Evolutionary conservation across 1,284 basidiomycete genomes (phyloP).

Genomic region (Quambalaria eucalypti): DNA sequence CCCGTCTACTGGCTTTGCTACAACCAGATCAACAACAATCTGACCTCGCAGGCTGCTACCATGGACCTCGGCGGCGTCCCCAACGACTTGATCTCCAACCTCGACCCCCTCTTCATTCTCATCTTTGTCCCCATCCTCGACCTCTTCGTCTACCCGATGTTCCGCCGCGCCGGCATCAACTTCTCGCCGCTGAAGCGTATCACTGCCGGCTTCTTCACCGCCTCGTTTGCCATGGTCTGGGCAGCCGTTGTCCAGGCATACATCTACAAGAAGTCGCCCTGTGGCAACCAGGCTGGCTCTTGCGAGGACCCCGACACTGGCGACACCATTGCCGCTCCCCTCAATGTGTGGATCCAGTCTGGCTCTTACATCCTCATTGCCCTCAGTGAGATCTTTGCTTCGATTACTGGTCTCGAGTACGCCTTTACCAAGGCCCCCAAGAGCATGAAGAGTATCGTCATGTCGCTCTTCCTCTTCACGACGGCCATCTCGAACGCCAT

Average conservation of each 20-base stretch:
- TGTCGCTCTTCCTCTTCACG: conserved; percentile 57
- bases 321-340: conserved; percentile 17
- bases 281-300: conserved; percentile 48
- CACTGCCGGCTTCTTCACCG: conserved; percentile 59
- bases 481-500: conserved; percentile 54
- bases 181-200: conserved; percentile 58
- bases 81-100: conserved; percentile 70
- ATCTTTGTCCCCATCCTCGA: conserved; percentile 50
- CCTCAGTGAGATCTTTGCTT: conserved; percentile 63
- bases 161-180: conserved; percentile 59
- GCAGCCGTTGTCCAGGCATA: conserved; percentile 57
- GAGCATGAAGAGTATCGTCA: conserved; percentile 49
- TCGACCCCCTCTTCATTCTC: conserved; percentile 60
- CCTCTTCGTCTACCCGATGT: conserved; percentile 61
- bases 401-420: conserved; percentile 69
- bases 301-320: conserved; percentile 18
- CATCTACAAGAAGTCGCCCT: conserved; percentile 54
- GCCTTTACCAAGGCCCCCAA: conserved; percentile 64
- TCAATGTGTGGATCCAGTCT: conserved; percentile 49
- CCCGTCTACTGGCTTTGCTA: conserved; percentile 51
- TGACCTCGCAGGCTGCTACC: conserved; percentile 53
- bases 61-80: conserved; percentile 60
- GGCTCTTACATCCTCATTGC: conserved; percentile 51
- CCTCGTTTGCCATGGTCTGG: conserved; percentile 54
- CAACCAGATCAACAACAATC: conserved; percentile 58